These are phyloP conservation scores for Euphorbia peplus DNA, from an alignment of 345 rosid species.

Conservation along the genomic window DNA sequence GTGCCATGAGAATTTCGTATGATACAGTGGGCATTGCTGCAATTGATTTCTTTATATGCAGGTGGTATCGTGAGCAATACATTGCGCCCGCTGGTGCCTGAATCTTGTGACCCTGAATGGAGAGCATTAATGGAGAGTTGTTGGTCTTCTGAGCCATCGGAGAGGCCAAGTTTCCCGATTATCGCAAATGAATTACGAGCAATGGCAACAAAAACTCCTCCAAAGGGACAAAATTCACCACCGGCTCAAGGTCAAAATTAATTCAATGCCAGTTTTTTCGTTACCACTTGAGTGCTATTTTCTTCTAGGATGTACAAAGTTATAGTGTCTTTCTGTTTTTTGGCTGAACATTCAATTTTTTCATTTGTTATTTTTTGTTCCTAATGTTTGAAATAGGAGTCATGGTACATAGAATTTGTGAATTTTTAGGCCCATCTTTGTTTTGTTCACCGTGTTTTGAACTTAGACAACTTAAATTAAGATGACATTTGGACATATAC, in stretches of 20 bases:
- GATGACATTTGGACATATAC: too few relatives aligned
- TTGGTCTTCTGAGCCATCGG: slow-evolving; percentile 65
- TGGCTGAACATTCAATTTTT: neutral
- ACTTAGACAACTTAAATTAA: too few relatives aligned
- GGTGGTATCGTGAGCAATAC: slow-evolving; percentile 77
- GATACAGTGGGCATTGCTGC: neutral
- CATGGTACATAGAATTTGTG: neutral
- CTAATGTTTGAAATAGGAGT: neutral
- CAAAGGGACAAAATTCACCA: slow-evolving; percentile 42
- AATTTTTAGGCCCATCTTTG: neutral
- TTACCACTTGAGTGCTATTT: neutral
- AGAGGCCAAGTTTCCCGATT: slow-evolving; percentile 59
- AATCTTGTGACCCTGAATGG: slow-evolving; percentile 56
- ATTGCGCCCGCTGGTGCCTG: slow-evolving; percentile 56
- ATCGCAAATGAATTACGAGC: slow-evolving; percentile 49
- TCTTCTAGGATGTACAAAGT: neutral
- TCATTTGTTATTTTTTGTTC: neutral
- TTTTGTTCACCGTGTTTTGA: too few relatives aligned
- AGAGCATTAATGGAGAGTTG: slow-evolving; percentile 69
- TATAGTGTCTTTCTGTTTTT: neutral
- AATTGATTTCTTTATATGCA: slow-evolving; percentile 11
- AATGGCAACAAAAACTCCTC: slow-evolving; percentile 44
- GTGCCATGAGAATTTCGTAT: neutral
- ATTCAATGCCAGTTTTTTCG: slow-evolving; percentile 7
- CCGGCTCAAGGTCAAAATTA: slow-evolving; percentile 23